Evolutionary conservation across 1,139 yeast species (phyloP).

Genomic region (Suhomyces anneliseae): DNA sequence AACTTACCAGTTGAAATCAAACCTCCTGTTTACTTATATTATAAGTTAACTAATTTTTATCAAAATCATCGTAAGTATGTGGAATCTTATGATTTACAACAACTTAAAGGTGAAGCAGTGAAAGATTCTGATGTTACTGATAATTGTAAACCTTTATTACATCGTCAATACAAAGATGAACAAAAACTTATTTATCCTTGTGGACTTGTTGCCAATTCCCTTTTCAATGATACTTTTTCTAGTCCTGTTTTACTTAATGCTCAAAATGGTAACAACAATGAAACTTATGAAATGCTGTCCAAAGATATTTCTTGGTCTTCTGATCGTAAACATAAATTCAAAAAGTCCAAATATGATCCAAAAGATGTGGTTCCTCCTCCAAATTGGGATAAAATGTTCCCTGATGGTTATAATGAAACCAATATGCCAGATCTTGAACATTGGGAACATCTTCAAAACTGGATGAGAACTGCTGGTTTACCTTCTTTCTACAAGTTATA

Average conservation of each 20-base stretch:
- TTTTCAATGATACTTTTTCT: slow-evolving; percentile 69
- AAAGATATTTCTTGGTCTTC: slow-evolving; percentile 68
- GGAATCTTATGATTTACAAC: slow-evolving; percentile 64
- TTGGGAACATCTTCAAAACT: slow-evolving; percentile 57
- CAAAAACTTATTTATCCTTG: slow-evolving; percentile 61
- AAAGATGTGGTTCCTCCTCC: slow-evolving; percentile 77
- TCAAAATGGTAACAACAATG: slow-evolving; percentile 38
- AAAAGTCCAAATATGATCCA: slow-evolving; percentile 57
- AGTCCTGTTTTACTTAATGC: slow-evolving; percentile 47
- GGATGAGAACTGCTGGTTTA: slow-evolving; percentile 86
- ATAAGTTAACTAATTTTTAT: slow-evolving; percentile 69
- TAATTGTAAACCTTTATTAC: slow-evolving; percentile 61
- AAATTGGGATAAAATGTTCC: slow-evolving; percentile 65
- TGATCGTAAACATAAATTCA: slow-evolving; percentile 54
- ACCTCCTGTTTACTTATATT: slow-evolving; percentile 65
- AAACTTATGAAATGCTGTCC: slow-evolving; percentile 51
- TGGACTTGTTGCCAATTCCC: slow-evolving; percentile 75
- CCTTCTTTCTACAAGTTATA: slow-evolving; percentile 69
- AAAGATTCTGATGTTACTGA: slow-evolving; percentile 41
- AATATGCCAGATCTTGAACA: slow-evolving; percentile 60
- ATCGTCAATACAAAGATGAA: slow-evolving; percentile 29
- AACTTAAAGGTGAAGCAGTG: slow-evolving; percentile 64
- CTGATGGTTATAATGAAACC: slow-evolving; percentile 66
- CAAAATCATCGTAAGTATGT: slow-evolving; percentile 82
- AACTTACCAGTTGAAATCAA: slow-evolving; percentile 57